Evolutionary conservation across 2,329 filamentous ascomycete genomes (phyloP), one percentile per base, ranked within the genome.

Genomic region (Fusarium anguioides): DNA sequence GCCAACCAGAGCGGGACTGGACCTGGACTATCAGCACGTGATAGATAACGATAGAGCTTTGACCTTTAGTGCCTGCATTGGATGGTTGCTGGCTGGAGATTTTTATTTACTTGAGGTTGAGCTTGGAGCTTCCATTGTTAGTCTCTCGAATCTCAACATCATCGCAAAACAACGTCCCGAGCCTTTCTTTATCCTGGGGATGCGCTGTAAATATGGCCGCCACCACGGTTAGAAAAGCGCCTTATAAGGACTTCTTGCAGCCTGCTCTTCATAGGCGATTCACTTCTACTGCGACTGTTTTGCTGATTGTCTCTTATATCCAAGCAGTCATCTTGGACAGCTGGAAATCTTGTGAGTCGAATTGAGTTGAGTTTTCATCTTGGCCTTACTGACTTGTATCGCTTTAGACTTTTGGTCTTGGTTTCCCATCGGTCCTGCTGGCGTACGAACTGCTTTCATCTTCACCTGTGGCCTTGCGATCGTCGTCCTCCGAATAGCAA

Each of bases 181-280:
- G 60, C 55, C 45, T 27, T 60, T 45, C 47, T 74, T 54, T 23
- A 49, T 74, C 76, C 54, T 51, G 80, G 81, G 74, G 77, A 84
- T 83, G 81, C 76, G 74, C 78, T 76, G 78, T 77, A 72, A 81
- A 75, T 47, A 87, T 87, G 84, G 81, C 84, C 73, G 77, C 76
- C 74, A 78, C 79, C 75, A 82, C 79, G 76, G 84, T 81, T 81
- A 88, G 83, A 84, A 86, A 77, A 75, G 81, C 82, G 73, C 83
- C 86, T 46, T 97, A 97, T 80, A 91, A 93, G 83, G 93, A 97
- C 81, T 96, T 96, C 78, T 82, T 97, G 71, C 96, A 95, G 64
- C 94, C 95, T 47, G 90, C 91, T 50, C 83, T 97, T 67, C 95
- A 98, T 79, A 86, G 92, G 73, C 88, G 94, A 73, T 98, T 97